Conservation (phyloP, 139 green algal genomes). For the Chlorella sp. region DNA sequence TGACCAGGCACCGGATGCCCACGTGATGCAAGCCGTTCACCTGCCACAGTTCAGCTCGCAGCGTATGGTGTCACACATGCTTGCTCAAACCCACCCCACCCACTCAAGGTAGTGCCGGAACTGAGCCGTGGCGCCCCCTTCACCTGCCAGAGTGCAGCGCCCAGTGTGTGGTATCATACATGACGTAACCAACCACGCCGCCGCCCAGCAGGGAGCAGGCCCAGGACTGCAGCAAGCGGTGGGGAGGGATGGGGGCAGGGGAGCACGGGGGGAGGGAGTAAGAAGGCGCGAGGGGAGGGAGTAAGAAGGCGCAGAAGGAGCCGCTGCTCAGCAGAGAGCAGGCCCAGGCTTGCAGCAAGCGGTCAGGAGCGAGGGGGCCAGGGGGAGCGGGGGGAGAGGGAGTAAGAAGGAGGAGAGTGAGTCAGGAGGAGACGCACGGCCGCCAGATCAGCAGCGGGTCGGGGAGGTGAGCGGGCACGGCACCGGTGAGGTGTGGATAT, state of each 20-base stretch:
- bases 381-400: too few relatives aligned
- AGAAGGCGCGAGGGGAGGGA: background rate
- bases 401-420: background rate
- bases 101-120: too few relatives aligned
- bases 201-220: conserved; percentile 24
- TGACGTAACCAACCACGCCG: conserved; percentile 29
- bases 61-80: too few relatives aligned
- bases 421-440: too few relatives aligned
- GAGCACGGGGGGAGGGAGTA: background rate
- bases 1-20: too few relatives aligned
- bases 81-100: too few relatives aligned
- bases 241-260: background rate
- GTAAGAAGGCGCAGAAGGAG: background rate
- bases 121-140: too few relatives aligned
- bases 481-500: too few relatives aligned
- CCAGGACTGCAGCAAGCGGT: background rate
- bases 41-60: too few relatives aligned
- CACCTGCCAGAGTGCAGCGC: conserved; percentile 30
- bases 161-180: conserved; percentile 41
- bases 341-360: background rate
- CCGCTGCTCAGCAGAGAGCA: conserved; percentile 25
- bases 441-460: background rate
- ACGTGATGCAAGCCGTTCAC: too few relatives aligned
- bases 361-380: background rate
- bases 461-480: too few relatives aligned